Base-by-base conservation (phyloP, 179 eudicot genomes). In the Actinidia chinensis region DNA sequence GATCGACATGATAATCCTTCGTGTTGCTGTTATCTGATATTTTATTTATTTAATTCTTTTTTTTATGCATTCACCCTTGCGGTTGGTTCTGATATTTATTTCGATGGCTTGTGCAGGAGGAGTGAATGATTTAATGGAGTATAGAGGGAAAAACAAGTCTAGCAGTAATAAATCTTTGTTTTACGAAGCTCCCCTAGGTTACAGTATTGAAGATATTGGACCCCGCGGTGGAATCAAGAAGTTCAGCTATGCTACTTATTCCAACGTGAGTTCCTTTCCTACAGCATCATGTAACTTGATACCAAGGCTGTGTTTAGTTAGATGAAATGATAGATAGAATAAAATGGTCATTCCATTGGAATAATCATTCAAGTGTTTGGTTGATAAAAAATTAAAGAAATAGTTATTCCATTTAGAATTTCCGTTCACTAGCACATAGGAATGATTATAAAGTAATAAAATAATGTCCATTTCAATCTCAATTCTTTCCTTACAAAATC, bases 81-180 rank as follows among this genome's bases (percentile, higher is more conserved):
- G 6, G n/a, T 8, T 65, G 40, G 2, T 61, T 64, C 47, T 12
- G 20, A 64, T 15, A 63, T 47, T 76, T 25, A 12, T 76, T 40
- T 40, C 52, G 79, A 76, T 66, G 44, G 12, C 46, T 47, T 46
- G 23, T 64, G 50, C 79, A 78, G 76, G 82, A 59, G 46, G 69
- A 82, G 17, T 90, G 97, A 87, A 91, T 93, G 97, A 77, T 87
- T 93, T 93, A 85, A 95, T 95, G 99, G 99, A 95, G 82, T 79
- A 97, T 0, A 87, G 86, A 81, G 89, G 90, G 61, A 88, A 86
- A 73, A 81, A 91, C 84, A 84, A 89, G 82, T 86, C 88, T 71
- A 89, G 91, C 80, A 88, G 90, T 82, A 78, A 82, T 82, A 78
- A 79, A 67, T 83, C 85, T 74, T 74, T 79, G 73, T 86, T 80